Conservation (phyloP, 345 rosid genomes). For the Eucalyptus regnans region DNA sequence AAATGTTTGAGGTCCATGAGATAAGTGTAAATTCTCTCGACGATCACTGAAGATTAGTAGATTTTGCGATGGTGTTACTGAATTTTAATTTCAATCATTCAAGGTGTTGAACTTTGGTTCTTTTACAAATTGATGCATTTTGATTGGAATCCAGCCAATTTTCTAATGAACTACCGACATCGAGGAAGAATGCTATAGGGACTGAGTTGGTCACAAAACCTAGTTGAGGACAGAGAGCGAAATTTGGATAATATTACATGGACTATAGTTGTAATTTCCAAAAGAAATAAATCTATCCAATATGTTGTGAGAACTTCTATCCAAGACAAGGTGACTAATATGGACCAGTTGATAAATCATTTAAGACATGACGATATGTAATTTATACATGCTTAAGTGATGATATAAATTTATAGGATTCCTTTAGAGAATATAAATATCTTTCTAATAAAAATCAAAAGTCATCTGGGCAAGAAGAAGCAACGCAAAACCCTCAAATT, state of each 20-base stretch:
- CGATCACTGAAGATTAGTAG: background rate
- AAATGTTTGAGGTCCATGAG: background rate
- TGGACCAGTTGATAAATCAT: background rate
- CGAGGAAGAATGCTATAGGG: background rate
- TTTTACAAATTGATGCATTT: background rate
- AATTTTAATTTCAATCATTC: background rate
- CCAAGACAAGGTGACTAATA: background rate
- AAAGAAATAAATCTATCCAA: background rate
- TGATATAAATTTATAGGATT: background rate
- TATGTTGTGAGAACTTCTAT: background rate
- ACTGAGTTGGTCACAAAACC: background rate
- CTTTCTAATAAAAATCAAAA: background rate
- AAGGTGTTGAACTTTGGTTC: background rate
- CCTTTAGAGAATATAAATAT: background rate
- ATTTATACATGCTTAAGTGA: background rate
- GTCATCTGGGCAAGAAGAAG: background rate
- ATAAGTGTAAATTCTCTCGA: background rate
- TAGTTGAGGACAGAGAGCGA: background rate
- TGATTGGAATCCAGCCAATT: background rate
- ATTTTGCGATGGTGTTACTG: background rate
- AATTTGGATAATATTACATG: background rate
- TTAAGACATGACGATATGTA: background rate
- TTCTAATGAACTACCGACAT: background rate
- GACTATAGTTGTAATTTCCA: background rate
- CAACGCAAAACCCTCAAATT: too few relatives aligned